phyloP scores from a whole-genome alignment of 1,284 basidiomycete species.

The Cutaneotrichosporon sp. region DNA sequence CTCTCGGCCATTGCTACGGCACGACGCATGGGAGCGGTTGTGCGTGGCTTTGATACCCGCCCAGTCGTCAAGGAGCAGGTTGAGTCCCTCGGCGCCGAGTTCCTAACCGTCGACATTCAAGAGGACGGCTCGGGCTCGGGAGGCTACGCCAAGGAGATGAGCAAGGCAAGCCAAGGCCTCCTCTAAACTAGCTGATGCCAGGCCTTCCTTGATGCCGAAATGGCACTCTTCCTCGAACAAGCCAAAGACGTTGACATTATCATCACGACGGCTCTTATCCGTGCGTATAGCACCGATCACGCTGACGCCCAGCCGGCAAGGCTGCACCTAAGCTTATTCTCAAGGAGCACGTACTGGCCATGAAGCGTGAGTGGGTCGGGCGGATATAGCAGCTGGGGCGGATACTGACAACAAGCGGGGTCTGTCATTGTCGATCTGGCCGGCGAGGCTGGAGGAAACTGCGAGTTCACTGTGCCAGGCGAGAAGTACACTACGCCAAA shows the following conservation, averaged over 20 bases:
- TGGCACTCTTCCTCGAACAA: constrained; percentile 78
- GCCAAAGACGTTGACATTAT: constrained; percentile 80
- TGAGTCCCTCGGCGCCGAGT: constrained; percentile 77
- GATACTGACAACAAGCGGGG: constrained; percentile 47
- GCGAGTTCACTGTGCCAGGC: constrained; percentile 70
- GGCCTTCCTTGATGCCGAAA: constrained; percentile 73
- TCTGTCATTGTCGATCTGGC: constrained; percentile 79
- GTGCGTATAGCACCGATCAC: constrained; percentile 47
- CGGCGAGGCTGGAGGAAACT: constrained; percentile 77
- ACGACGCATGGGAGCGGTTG: constrained; percentile 70
- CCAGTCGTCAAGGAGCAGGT: constrained; percentile 78
- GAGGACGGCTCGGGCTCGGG: constrained; percentile 74
- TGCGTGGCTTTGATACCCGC: constrained; percentile 76
- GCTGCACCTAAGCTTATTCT: constrained; percentile 76
- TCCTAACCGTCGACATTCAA: constrained; percentile 67
- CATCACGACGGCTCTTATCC: constrained; percentile 59
- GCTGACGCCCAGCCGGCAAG: constrained; percentile 62
- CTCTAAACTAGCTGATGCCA: constrained; percentile 6
- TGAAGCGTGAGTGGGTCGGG: constrained; percentile 58
- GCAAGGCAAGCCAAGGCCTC: constrained; percentile 55
- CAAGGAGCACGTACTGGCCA: constrained; percentile 69
- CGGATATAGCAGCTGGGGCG: too few relatives aligned
- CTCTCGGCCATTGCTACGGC: constrained; percentile 77
- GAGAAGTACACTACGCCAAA: constrained; percentile 57
- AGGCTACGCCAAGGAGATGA: constrained; percentile 85